These are phyloP conservation scores for Phlyctochytrium arcticum DNA, from an alignment of 192 early-diverging fungal genomes.

Conservation along the genomic window DNA sequence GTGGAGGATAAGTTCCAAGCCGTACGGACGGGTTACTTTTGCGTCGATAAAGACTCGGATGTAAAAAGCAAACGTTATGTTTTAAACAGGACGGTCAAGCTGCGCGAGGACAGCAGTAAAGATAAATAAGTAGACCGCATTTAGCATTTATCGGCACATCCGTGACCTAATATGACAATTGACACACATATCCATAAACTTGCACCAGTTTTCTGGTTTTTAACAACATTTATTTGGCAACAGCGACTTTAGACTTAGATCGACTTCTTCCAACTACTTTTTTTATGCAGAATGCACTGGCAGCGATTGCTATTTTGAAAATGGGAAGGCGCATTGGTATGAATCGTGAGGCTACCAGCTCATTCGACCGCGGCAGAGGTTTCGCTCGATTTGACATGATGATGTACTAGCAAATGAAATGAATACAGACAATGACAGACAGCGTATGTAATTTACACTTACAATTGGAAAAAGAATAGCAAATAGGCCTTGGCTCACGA, in stretches of 20 bases:
- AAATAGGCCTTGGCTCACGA: conserved; percentile 44
- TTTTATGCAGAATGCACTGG: conserved; percentile 22
- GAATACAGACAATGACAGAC: too few relatives aligned
- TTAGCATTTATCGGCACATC: neutral
- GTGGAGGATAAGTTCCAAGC: conserved; percentile 93
- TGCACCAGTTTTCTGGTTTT: too few relatives aligned
- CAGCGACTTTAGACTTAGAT: too few relatives aligned
- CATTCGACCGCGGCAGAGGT: conserved; percentile 31
- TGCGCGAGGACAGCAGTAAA: conserved; percentile 55
- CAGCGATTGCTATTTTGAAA: conserved; percentile 29
- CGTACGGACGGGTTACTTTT: conserved; percentile 96
- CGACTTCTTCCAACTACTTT: neutral
- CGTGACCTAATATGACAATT: too few relatives aligned
- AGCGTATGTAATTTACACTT: conserved; percentile 10
- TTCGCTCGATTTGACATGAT: conserved; percentile 50
- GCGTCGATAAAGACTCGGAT: conserved; percentile 87
- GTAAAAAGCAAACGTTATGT: conserved; percentile 56
- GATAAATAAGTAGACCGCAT: conserved; percentile 20
- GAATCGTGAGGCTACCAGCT: neutral
- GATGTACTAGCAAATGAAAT: conserved; percentile 42
- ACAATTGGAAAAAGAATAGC: conserved; percentile 50
- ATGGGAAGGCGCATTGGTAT: conserved; percentile 33
- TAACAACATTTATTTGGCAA: too few relatives aligned
- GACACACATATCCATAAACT: too few relatives aligned
- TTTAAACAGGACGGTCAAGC: conserved; percentile 50